Evolutionary conservation across 441 rosid genomes (phyloP).

Genomic region (Erysimum cheiri): DNA sequence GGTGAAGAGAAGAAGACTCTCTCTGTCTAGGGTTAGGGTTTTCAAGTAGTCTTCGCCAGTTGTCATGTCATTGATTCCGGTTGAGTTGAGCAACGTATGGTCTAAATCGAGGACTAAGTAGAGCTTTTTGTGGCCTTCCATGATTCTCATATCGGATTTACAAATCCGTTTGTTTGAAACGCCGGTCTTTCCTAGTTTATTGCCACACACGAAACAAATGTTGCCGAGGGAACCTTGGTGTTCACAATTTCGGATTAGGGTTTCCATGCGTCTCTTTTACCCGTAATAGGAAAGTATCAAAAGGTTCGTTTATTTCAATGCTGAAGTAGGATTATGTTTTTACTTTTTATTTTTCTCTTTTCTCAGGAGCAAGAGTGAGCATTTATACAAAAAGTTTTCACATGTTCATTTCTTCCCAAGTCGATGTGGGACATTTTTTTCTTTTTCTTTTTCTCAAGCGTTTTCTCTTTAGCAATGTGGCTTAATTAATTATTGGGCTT

Average conservation of each 20-base stretch:
- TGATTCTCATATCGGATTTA: not conserved
- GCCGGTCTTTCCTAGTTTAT: slow-evolving; percentile 59
- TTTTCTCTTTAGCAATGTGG: not conserved
- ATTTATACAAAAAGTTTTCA: not conserved
- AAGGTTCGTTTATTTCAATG: too few species aligned
- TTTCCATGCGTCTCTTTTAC: too few species aligned
- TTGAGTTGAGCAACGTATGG: slow-evolving; percentile 75
- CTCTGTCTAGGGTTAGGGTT: slow-evolving; percentile 45
- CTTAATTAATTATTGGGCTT: not conserved
- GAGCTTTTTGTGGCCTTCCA: not conserved
- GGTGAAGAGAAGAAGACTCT: slow-evolving; percentile 47
- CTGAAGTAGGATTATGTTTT: too few species aligned
- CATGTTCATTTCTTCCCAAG: not conserved
- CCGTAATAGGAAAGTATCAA: too few species aligned
- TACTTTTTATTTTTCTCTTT: too few species aligned
- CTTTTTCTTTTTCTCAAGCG: too few species aligned
- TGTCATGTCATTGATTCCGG: slow-evolving; percentile 43
- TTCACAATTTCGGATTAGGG: slow-evolving; percentile 38
- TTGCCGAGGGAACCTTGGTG: slow-evolving; percentile 69
- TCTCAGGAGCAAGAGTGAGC: not conserved
- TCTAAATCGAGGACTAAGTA: slow-evolving; percentile 27
- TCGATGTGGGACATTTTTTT: not conserved
- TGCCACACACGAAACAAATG: slow-evolving; percentile 65
- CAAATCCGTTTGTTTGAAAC: slow-evolving; percentile 55
- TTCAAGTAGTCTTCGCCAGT: slow-evolving; percentile 71